Evolutionary conservation across 2,329 filamentous ascomycete genomes (phyloP), one percentile per base, ranked within the genome.

Genomic region (Paraphoma sp.): DNA sequence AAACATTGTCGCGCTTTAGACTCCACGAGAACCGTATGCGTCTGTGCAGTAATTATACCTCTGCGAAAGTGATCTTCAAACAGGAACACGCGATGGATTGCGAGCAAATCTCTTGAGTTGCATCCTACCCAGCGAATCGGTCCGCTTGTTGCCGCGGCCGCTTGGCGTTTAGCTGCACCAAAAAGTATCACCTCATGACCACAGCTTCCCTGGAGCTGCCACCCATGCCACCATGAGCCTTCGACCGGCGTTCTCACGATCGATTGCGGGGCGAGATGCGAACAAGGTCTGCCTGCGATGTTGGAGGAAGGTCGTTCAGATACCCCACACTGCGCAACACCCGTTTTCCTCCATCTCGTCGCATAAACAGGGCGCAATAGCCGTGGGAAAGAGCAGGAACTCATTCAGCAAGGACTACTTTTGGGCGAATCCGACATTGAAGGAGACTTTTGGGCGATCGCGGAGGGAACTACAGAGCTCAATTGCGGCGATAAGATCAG

Each of bases 371-470:
- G 67, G 71, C 48, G 70, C 69, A 47, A 64, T 70, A 56, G 67
- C 69, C 11, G 59, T 64, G 12, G 68, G 67, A 16, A 72, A 69
- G 64, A 68, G 65, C 43, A 65, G 69, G 59, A 72, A 57, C 44
- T 51, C 70, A 12, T 76, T 78, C 57, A 65, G 61, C 59, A 75
- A 70, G 51, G 73, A 76, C 56, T 78, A 78, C 59, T 78, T 78
- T 54, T 75, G 73, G 67, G 67, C 73, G 40, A 78, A 78, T 55
- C 57, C 71, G 14, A 55, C 68, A 16, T 55, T 77, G 6, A 72
- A 70, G 40, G 72, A 76, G 11, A 62, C 70, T 3, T 65, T 77
- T 41, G 65, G 65, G 49, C 63, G 51, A 18, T 64, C 75, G 14
- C 63, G 63, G 45, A 62, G 70, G 14, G 69, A 72, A 11, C 46